Percentiles rank a stretch among this genome's conserved stretches.
Evolutionary conservation across 2,329 filamentous ascomycete genomes (phyloP).

Genomic region (Talaromyces marneffei): DNA sequence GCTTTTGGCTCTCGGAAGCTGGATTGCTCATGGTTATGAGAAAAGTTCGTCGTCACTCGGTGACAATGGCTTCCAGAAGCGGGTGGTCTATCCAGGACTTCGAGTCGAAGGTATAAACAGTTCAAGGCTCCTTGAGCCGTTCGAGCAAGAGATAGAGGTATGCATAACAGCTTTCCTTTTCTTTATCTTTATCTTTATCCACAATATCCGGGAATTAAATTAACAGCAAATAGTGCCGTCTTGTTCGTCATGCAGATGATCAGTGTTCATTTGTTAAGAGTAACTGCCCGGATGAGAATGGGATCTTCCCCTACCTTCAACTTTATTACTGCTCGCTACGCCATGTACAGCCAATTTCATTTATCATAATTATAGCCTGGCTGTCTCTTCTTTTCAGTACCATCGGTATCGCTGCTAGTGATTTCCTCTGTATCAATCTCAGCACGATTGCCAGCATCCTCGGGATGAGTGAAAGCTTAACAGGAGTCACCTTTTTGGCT

Average conservation of each 20-base stretch:
- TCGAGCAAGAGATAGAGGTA: conserved; percentile 12
- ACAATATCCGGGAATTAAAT: neutral
- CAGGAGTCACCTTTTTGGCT: conserved; percentile 91
- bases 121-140: neutral
- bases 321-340: conserved; percentile 82
- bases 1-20: conserved; percentile 28
- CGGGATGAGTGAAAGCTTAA: conserved; percentile 91
- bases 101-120: neutral
- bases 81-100: neutral
- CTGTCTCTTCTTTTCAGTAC: conserved; percentile 87
- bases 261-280: conserved; percentile 79
- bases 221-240: conserved; percentile 55
- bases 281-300: conserved; percentile 82
- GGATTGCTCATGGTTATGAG: conserved; percentile 11
- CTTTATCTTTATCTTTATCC: neutral
- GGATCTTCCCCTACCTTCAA: conserved; percentile 78
- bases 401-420: conserved; percentile 93
- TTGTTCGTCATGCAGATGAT: conserved; percentile 70
- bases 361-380: conserved; percentile 73
- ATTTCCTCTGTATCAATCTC: conserved; percentile 96
- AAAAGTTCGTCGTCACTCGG: neutral
- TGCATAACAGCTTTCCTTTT: neutral
- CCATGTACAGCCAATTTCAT: conserved; percentile 67
- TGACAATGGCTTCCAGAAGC: conserved; percentile 4
- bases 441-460: conserved; percentile 85